These are phyloP conservation scores for Dioscorea cayenensis DNA, from an alignment of 116 monocot genomes.

Conservation along the genomic window DNA sequence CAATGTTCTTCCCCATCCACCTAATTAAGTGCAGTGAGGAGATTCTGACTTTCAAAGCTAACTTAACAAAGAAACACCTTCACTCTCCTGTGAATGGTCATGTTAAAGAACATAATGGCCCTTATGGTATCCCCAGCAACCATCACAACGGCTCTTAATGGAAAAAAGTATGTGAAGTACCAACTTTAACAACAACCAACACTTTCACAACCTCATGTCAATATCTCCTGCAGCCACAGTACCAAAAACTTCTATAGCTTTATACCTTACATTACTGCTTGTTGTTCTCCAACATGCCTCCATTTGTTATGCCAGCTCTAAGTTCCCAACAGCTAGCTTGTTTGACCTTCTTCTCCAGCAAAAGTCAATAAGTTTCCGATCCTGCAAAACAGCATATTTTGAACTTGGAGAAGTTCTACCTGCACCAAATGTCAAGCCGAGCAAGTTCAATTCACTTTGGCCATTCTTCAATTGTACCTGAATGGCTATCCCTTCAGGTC, in stretches of 20 bases:
- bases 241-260: conserved; percentile 62
- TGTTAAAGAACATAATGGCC: conserved; percentile 77
- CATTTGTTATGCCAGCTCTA: conserved; percentile 44
- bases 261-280: conserved; percentile 62
- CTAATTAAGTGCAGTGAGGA: too few relatives aligned
- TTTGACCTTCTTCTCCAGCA: conserved; percentile 48
- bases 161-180: not conserved
- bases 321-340: conserved; percentile 49
- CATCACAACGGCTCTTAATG: conserved; percentile 40
- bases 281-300: conserved; percentile 67
- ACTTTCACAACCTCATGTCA: conserved; percentile 58
- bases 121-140: conserved; percentile 59
- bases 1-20: too few relatives aligned
- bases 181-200: too few relatives aligned
- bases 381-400: conserved; percentile 48
- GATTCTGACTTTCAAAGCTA: conserved; percentile 55
- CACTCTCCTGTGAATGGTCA: conserved; percentile 67
- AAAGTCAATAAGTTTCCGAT: conserved; percentile 36
- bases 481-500: conserved; percentile 63
- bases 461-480: conserved; percentile 78
- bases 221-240: conserved; percentile 59
- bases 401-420: conserved; percentile 26
- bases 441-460: conserved; percentile 57
- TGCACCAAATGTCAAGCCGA: conserved; percentile 54
- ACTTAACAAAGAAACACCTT: conserved; percentile 65